These are phyloP conservation scores for Thyridium curvatum DNA, from an alignment of 2,329 filamentous ascomycete genomes.

Conservation along the genomic window DNA sequence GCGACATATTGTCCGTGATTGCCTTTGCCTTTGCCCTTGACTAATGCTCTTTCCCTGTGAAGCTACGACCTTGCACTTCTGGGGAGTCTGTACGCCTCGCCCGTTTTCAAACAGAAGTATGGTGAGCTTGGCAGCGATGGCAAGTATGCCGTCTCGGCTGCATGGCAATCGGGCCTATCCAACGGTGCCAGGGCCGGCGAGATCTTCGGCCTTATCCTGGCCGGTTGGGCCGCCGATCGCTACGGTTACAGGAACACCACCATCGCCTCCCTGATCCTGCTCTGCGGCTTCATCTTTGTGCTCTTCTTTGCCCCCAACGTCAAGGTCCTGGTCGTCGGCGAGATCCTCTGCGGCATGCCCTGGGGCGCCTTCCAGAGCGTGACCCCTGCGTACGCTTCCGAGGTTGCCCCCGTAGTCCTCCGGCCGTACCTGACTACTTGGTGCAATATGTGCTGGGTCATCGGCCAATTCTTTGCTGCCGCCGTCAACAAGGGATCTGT, in stretches of 20 bases:
- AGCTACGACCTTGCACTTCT: constrained; percentile 43
- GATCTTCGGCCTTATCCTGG: constrained; percentile 47
- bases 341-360: constrained; percentile 38
- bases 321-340: constrained; percentile 37
- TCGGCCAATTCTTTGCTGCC: constrained; percentile 44
- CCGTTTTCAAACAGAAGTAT: constrained; percentile 36
- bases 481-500: constrained; percentile 30
- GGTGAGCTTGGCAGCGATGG: constrained; percentile 27
- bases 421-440: constrained; percentile 47
- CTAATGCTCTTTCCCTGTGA: constrained; percentile 8
- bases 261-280: constrained; percentile 35
- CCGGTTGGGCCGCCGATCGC: constrained; percentile 43
- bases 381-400: constrained; percentile 40
- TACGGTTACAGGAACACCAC: constrained; percentile 45
- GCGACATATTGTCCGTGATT: too few relatives aligned
- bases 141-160: constrained; percentile 40
- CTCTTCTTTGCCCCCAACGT: constrained; percentile 45
- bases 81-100: constrained; percentile 41
- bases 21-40: too few relatives aligned
- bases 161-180: constrained; percentile 50
- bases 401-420: constrained; percentile 40
- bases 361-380: constrained; percentile 24
- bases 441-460: constrained; percentile 52
- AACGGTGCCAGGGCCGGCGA: constrained; percentile 48
- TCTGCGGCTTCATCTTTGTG: constrained; percentile 45